These are phyloP conservation scores for Polytrichum commune DNA, from an alignment of 225 moss, liverwort and hornwort species.

Conservation along the genomic window DNA sequence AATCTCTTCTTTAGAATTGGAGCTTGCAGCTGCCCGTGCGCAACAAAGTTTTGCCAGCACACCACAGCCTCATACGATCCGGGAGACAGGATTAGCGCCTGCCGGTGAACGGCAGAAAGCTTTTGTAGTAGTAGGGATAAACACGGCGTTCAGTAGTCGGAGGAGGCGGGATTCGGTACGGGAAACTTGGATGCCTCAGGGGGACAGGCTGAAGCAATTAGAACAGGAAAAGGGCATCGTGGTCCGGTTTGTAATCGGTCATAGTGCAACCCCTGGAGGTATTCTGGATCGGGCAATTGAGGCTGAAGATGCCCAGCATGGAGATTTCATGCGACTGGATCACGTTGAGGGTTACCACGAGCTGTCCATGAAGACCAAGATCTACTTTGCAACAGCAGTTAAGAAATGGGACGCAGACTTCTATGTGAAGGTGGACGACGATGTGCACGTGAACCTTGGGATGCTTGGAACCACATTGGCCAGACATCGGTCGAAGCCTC, in stretches of 20 bases:
- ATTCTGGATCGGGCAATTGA: conserved; percentile 96
- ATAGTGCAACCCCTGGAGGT: conserved; percentile 89
- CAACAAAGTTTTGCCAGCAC: conserved; percentile 44
- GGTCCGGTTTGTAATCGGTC: conserved; percentile 97
- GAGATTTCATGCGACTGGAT: conserved; percentile 78
- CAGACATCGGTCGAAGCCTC: conserved; percentile 79
- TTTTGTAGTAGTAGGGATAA: conserved; percentile 89
- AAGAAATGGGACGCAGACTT: conserved; percentile 92
- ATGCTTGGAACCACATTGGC: conserved; percentile 77
- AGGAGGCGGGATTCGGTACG: conserved; percentile 86
- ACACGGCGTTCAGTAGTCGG: conserved; percentile 96
- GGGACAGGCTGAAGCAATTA: conserved; percentile 65
- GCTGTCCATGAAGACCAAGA: conserved; percentile 95
- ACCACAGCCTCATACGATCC: conserved; percentile 26
- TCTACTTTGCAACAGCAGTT: conserved; percentile 90
- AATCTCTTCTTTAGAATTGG: conserved; percentile 78
- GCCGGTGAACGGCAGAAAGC: conserved; percentile 59
- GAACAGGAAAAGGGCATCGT: conserved; percentile 92
- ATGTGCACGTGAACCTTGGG: conserved; percentile 91
- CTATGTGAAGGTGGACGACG: conserved; percentile 97
- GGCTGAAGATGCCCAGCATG: conserved; percentile 83
- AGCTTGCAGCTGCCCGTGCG: conserved; percentile 63
- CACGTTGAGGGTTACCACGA: conserved; percentile 97
- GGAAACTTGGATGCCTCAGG: conserved; percentile 98
- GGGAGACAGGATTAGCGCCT: conserved; percentile 31